phyloP scores from a whole-genome alignment of 306 rosid genomes.

The Bauhinia variegata region DNA sequence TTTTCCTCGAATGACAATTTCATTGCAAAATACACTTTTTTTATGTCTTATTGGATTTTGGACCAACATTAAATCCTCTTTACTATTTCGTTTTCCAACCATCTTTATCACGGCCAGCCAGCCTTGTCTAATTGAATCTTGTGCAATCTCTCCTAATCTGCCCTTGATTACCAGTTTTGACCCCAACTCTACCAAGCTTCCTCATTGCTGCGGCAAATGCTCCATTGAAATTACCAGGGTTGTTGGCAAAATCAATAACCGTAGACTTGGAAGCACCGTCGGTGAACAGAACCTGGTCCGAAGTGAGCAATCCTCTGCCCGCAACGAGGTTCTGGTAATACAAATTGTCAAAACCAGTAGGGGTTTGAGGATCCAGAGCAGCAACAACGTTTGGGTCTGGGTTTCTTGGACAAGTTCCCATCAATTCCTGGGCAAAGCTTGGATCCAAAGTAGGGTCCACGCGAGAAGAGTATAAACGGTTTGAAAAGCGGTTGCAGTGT shows the following conservation, averaged over 20 bases:
- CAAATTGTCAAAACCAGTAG: slow-evolving; percentile 56
- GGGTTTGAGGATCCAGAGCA: slow-evolving; percentile 53
- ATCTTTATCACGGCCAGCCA: too few species aligned
- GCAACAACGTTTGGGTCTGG: slow-evolving; percentile 43
- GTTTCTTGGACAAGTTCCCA: slow-evolving; percentile 47
- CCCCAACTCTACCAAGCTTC: slow-evolving; percentile 79
- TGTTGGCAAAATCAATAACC: slow-evolving; percentile 61
- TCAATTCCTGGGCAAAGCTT: slow-evolving; percentile 48
- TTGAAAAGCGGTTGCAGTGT: slow-evolving; percentile 58
- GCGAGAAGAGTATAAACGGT: slow-evolving; percentile 52
- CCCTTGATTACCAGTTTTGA: slow-evolving; percentile 66
- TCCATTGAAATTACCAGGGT: slow-evolving; percentile 38
- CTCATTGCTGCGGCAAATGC: slow-evolving; percentile 69
- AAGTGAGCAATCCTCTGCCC: slow-evolving; percentile 56
- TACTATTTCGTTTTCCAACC: too few species aligned
- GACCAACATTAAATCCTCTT: too few species aligned
- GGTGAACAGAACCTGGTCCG: slow-evolving; percentile 65
- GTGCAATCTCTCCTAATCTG: slow-evolving; percentile 67
- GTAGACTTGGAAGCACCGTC: slow-evolving; percentile 44
- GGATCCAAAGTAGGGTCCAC: slow-evolving; percentile 70
- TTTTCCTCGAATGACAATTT: too few species aligned
- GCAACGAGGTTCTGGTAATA: slow-evolving; percentile 59
- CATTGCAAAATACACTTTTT: too few species aligned
- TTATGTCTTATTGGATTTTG: too few species aligned
- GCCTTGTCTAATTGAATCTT: slow-evolving; percentile 44